Conservation (phyloP, 139 green algal genomes). For the Picochlorum sp. region DNA sequence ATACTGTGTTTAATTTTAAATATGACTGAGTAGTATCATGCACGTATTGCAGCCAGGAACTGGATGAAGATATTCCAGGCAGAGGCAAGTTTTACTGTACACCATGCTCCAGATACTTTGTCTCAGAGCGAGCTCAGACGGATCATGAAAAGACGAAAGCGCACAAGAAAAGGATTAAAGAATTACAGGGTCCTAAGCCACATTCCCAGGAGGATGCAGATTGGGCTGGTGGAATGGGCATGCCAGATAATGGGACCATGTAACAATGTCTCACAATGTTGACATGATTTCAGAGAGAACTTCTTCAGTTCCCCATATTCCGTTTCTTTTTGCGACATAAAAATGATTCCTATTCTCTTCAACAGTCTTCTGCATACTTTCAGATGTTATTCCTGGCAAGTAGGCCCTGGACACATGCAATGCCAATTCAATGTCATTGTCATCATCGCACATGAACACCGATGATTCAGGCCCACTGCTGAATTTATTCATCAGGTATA, state of each 20-base stretch:
- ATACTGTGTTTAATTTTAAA: not conserved
- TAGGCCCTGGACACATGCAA: slow-evolving; percentile 5
- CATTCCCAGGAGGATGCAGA: slow-evolving; percentile 79
- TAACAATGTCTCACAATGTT: not conserved
- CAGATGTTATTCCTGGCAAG: slow-evolving; percentile 9
- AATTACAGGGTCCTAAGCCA: slow-evolving; percentile 53
- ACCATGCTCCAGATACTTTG: slow-evolving; percentile 31
- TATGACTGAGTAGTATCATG: not conserved
- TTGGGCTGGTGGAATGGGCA: slow-evolving; percentile 60
- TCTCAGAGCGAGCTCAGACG: slow-evolving; percentile 38
- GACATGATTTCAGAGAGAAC: slow-evolving; percentile 2
- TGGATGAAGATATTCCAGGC: slow-evolving; percentile 71
- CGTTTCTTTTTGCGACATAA: not conserved
- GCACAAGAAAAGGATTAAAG: slow-evolving; percentile 66
- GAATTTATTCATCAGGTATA: slow-evolving; percentile 9
- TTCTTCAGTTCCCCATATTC: slow-evolving; percentile 10
- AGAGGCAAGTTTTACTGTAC: slow-evolving; percentile 39
- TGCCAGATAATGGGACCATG: slow-evolving; percentile 61
- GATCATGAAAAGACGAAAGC: slow-evolving; percentile 59
- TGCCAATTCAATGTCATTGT: slow-evolving; percentile 16
- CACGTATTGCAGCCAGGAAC: slow-evolving; percentile 36
- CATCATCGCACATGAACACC: slow-evolving; percentile 12
- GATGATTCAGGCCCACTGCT: not conserved
- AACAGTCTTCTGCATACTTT: not conserved
- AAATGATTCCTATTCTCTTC: not conserved